Base-by-base conservation (phyloP, 495 filamentous ascomycete genomes). In the Endocarpon pusillum region DNA sequence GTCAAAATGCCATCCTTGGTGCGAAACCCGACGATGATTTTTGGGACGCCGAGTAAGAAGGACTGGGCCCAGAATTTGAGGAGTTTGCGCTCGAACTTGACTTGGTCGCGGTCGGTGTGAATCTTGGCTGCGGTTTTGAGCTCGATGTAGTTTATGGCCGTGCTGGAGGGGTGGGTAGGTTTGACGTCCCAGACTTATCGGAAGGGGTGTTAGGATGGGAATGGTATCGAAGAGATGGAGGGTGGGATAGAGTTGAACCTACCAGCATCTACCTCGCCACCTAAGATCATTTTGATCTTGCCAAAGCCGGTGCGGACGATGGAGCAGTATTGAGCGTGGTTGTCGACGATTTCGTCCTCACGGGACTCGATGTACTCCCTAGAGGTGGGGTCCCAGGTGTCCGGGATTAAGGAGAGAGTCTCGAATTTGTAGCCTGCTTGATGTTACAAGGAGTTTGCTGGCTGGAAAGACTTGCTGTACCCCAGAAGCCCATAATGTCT, bases 21-120 rank as follows among this genome's bases (percentile, higher is more conserved):
- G 14, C 91, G 75, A 46, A 87, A 93, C 1, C 89, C 89, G 2
- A 96, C 80, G 14, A 93, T 75, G 34, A 99, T 81, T 47, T 75
- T 89, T 0, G 82, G 81, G 2, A 96, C 84, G 4, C 85, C 87
- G 1, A 99, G 70, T 0, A 99, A 64, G 47, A 93, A 99, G 1
- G 83, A 93, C 43, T 99, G 89, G 12, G 83, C 78, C 89, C 89
- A 99, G 58, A 82, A 93, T 39, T 86, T 91, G 41, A 94, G 63
- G 22, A 96, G 62, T 50, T 96, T 96, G 8, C 78, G 67, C 53
- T 99, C 81, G 44, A 78, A 92, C 34, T 75, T 79, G 12, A 75
- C 38, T 51, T 70, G 61, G 39, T 83, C 78, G 21, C 70, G 65
- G 1, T 75, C 63, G 21, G 59, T 65, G 18, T 57, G 55, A 21